These are phyloP conservation scores for Exophiala dermatitidis DNA, from an alignment of 2,329 filamentous ascomycete species.

Conservation along the genomic window DNA sequence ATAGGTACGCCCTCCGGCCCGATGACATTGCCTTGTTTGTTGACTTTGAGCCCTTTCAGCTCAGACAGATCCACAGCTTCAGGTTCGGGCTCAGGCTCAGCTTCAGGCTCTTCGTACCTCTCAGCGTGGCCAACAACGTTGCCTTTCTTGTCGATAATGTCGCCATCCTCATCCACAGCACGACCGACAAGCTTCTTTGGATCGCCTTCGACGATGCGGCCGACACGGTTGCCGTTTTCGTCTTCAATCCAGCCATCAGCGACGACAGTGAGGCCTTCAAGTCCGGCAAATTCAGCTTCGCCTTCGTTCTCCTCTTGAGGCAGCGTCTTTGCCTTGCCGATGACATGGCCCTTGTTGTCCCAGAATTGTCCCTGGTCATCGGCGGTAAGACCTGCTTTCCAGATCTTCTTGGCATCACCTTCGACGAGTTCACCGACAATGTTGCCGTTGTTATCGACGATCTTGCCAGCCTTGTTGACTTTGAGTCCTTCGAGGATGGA, in stretches of 20 bases:
- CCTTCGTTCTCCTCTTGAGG: slow-evolving; percentile 34
- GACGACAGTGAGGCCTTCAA: slow-evolving; percentile 42
- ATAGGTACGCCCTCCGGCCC: slow-evolving; percentile 48
- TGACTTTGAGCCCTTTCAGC: slow-evolving; percentile 48
- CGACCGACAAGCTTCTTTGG: slow-evolving; percentile 53
- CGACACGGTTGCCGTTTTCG: slow-evolving; percentile 42
- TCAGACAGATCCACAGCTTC: slow-evolving; percentile 46
- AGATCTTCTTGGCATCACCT: slow-evolving; percentile 57
- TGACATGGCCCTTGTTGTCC: slow-evolving; percentile 56
- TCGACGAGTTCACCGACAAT: slow-evolving; percentile 53
- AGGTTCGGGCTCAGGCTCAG: slow-evolving; percentile 37
- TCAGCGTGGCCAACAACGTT: slow-evolving; percentile 55
- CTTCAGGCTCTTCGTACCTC: slow-evolving; percentile 45
- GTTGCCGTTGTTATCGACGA: slow-evolving; percentile 40
- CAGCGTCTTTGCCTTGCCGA: slow-evolving; percentile 50
- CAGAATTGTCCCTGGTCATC: slow-evolving; percentile 59
- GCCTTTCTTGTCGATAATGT: slow-evolving; percentile 55
- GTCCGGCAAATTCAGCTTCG: slow-evolving; percentile 40
- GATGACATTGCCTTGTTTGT: slow-evolving; percentile 55
- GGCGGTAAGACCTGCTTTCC: slow-evolving; percentile 33
- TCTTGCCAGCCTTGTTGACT: slow-evolving; percentile 41
- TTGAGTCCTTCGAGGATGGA: slow-evolving; percentile 36
- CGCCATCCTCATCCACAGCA: slow-evolving; percentile 56
- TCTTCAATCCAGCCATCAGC: slow-evolving; percentile 45
- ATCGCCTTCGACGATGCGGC: slow-evolving; percentile 52